Conservation (phyloP, 75 land plant species). For the Larix kaempferi region DNA sequence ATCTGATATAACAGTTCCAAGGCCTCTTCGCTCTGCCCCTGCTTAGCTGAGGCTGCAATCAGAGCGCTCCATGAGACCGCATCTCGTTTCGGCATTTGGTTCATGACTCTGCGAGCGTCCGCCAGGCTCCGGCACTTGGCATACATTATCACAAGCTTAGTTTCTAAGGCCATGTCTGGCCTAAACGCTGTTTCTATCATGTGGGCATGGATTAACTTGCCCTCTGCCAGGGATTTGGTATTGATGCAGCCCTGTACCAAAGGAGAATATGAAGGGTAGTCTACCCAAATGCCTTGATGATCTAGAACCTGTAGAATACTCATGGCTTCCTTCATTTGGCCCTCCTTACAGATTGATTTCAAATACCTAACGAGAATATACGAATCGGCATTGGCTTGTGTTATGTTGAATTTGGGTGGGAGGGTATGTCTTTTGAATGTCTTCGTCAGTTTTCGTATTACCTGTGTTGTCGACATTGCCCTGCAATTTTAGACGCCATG, state of each 20-base stretch:
- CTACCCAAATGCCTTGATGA: background rate
- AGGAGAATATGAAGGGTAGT: conserved; percentile 1
- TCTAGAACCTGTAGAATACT: background rate
- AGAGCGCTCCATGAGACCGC: conserved; percentile 67
- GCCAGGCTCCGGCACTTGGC: conserved; percentile 49
- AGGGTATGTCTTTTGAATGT: too few relatives aligned
- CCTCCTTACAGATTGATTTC: background rate
- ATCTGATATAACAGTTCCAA: conserved; percentile 28
- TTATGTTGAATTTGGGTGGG: background rate
- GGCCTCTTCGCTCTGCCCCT: conserved; percentile 44
- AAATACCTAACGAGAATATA: background rate
- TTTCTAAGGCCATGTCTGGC: background rate
- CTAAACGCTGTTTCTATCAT: background rate
- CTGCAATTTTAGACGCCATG: too few relatives aligned
- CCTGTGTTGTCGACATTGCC: too few relatives aligned
- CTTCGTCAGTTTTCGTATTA: too few relatives aligned
- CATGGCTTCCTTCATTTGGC: background rate
- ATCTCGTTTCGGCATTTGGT: conserved; percentile 39
- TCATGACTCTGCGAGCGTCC: conserved; percentile 38
- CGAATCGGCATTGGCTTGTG: background rate
- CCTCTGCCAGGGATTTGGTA: background rate
- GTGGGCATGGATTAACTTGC: conserved; percentile 2
- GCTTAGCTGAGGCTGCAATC: conserved; percentile 49
- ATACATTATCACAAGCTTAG: conserved; percentile 46
- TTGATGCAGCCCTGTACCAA: conserved; percentile 5